Conservation (phyloP, 805 yeast species). For the Scheffersomyces coipomensis region DNA sequence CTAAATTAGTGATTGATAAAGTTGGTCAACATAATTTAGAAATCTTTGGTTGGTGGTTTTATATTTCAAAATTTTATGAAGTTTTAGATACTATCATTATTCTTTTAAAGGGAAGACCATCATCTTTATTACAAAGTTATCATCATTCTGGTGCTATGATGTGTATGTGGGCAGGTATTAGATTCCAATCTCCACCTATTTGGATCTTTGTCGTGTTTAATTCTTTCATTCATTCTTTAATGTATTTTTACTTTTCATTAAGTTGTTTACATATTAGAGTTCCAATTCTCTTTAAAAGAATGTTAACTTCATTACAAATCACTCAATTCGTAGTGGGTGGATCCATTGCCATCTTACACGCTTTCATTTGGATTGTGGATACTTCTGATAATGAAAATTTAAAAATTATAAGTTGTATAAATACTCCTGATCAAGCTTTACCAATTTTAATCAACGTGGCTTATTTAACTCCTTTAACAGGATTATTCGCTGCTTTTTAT, state of each 20-base stretch:
- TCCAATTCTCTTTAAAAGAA: constrained; percentile 55
- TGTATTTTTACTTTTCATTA: constrained; percentile 69
- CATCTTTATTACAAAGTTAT: constrained; percentile 67
- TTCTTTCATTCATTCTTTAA: constrained; percentile 72
- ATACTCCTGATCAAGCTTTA: constrained; percentile 58
- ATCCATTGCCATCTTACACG: constrained; percentile 60
- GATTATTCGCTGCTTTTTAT: constrained; percentile 63
- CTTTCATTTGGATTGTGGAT: constrained; percentile 61
- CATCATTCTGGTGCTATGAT: constrained; percentile 81
- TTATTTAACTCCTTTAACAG: constrained; percentile 67
- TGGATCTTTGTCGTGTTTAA: constrained; percentile 81
- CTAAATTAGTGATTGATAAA: constrained; percentile 8
- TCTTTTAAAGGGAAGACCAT: constrained; percentile 63
- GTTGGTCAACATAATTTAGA: constrained; percentile 38
- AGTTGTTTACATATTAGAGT: constrained; percentile 57
- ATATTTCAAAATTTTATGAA: constrained; percentile 69
- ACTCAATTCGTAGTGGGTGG: constrained; percentile 71
- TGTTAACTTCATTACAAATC: constrained; percentile 66
- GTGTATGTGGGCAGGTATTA: constrained; percentile 78
- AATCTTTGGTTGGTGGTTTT: constrained; percentile 64
- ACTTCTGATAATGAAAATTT: constrained; percentile 32
- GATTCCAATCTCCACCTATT: constrained; percentile 70
- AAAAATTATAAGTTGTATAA: constrained; percentile 44
- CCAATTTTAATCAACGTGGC: constrained; percentile 61
- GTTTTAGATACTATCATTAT: constrained; percentile 68